Evolutionary conservation across 768 basidiomycete genomes (phyloP).

Genomic region (Vararia minispora): DNA sequence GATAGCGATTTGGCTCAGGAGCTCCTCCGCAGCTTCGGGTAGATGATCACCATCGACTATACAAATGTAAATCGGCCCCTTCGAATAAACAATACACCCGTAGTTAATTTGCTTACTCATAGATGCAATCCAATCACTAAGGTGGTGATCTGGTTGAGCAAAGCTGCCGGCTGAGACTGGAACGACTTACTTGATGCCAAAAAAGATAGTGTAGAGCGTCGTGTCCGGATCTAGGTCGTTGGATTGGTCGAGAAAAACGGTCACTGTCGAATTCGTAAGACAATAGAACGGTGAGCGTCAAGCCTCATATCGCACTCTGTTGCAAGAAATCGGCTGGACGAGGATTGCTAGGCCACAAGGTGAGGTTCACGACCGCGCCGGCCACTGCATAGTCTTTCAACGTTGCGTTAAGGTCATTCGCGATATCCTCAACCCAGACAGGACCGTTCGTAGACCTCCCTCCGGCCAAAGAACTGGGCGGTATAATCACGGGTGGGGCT

Average conservation of each 20-base stretch:
- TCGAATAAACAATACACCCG: too few species aligned
- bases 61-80: too few species aligned
- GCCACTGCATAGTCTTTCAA: constrained; percentile 42
- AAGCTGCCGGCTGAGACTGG: not conserved
- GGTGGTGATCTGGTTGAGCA: not conserved
- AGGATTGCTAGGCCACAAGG: constrained; percentile 41
- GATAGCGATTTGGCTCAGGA: constrained; percentile 33
- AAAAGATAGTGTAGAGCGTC: constrained; percentile 41
- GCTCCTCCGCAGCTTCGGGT: constrained; percentile 29
- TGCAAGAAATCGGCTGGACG: constrained; percentile 35
- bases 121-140: constrained; percentile 34
- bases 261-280: constrained; percentile 19
- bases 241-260: constrained; percentile 32
- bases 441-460: constrained; percentile 39
- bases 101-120: too few species aligned
- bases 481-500: constrained; percentile 27
- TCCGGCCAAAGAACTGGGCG: constrained; percentile 36
- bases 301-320: constrained; percentile 24
- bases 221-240: constrained; percentile 33
- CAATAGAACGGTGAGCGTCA: not conserved
- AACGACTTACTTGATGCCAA: constrained; percentile 40
- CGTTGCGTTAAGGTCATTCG: constrained; percentile 25
- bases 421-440: constrained; percentile 39
- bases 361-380: constrained; percentile 35
- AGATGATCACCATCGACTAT: constrained; percentile 36